Evolutionary conservation across 148 eudicot genomes (phyloP), one percentile per base, ranked within the genome.

Genomic region (Drosera capensis): DNA sequence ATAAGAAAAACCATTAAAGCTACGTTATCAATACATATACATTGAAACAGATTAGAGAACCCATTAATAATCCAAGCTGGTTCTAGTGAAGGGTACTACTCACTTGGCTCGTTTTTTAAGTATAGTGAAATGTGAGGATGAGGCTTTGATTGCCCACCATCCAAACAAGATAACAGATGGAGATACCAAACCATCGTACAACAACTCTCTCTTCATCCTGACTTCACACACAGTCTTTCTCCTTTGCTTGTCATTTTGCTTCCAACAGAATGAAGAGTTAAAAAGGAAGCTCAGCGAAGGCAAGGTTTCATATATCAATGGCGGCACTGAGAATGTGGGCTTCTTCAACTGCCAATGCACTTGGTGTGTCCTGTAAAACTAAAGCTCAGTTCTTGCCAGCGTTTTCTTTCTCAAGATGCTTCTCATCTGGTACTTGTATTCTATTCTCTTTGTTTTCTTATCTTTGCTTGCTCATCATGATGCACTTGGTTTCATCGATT

Each of bases 81-180:
- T n/a, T n/a, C n/a, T n/a, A n/a, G n/a, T n/a, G n/a, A n/a, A n/a
- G n/a, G n/a, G n/a, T n/a, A n/a, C n/a, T n/a, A n/a, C n/a, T n/a
- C n/a, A n/a, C n/a, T n/a, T n/a, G n/a, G n/a, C n/a, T n/a, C n/a
- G n/a, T n/a, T n/a, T n/a, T n/a, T n/a, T n/a, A n/a, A n/a, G n/a
- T n/a, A n/a, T n/a, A n/a, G n/a, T n/a, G n/a, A n/a, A n/a, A n/a
- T n/a, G n/a, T n/a, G 81, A 34, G 97, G 95, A 56, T 84, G 77
- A 80, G 79, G 87, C 71, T 67, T 68, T 68, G 52, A 68, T 60
- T 78, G 31, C 54, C 77, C 73, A 73, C 92, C 92, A 69, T 80
- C 65, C 87, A 67, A 66, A 64, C 38, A 66, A 60, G 94, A 83
- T 87, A 73, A 74, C 46, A 66, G 43, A 45, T n/a, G 20, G 43